Evolutionary conservation across 1,284 basidiomycete species (phyloP).

Genomic region (Ustilago nuda): DNA sequence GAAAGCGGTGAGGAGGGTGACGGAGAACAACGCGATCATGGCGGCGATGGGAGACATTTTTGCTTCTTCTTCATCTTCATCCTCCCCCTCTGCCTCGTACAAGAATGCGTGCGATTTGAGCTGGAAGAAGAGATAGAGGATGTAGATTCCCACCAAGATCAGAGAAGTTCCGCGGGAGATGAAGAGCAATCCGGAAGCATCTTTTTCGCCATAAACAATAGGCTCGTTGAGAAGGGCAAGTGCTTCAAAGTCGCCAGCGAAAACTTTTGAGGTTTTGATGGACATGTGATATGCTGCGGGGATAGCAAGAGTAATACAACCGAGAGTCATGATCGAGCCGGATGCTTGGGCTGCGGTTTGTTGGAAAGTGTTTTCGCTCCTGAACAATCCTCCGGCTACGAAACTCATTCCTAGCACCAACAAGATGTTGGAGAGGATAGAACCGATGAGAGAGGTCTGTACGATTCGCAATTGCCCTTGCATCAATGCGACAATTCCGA

Average conservation of each 20-base stretch:
- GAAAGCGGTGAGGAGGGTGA: constrained; percentile 67
- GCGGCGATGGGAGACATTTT: constrained; percentile 65
- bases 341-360: constrained; percentile 67
- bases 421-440: constrained; percentile 66
- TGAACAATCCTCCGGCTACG: constrained; percentile 67
- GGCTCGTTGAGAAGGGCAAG: constrained; percentile 31
- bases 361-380: constrained; percentile 63
- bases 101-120: constrained; percentile 66
- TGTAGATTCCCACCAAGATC: constrained; percentile 82
- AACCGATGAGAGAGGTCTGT: constrained; percentile 66
- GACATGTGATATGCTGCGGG: constrained; percentile 83
- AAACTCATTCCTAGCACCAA: constrained; percentile 67
- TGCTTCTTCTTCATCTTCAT: constrained; percentile 62
- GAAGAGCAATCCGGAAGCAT: constrained; percentile 60
- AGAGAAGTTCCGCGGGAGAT: constrained; percentile 66
- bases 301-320: constrained; percentile 88
- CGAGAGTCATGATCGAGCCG: constrained; percentile 80
- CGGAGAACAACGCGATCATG: constrained; percentile 56
- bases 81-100: constrained; percentile 58
- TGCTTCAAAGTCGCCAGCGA: constrained; percentile 60
- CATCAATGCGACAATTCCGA: constrained; percentile 79
- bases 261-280: constrained; percentile 56
- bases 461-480: constrained; percentile 74
- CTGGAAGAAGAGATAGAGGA: constrained; percentile 75
- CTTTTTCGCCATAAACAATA: constrained; percentile 28